Base-by-base conservation (phyloP, 164 flowering plant species). In the Berberis vulgaris region DNA sequence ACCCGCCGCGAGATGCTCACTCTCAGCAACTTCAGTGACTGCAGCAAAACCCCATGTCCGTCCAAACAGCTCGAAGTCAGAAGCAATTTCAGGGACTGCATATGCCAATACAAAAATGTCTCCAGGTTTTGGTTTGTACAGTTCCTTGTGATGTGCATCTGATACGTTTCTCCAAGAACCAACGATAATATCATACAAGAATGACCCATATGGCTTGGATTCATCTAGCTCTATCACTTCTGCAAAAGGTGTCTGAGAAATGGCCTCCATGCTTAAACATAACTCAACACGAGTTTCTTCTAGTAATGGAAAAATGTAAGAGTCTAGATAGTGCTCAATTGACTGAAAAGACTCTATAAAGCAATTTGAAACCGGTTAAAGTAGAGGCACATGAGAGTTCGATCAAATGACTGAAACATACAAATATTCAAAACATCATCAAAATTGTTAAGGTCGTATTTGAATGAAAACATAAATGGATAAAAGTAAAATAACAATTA, bases 261-360 rank as follows among this genome's bases (percentile, higher is more conserved):
- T 57, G 40, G 54, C 47, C 43, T 88, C 89, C 79, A 90, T 47
- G 47, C 80, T 72, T 3, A 85, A 72, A 45, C 47, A 63, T 41
- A 90, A 39, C 39, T 73, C 79, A 1, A 79, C 74, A 9, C 89
- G 82, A 40, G 83, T 81, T 74, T 85, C 89, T 69, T 85, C 89
- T 8, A 78, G 46, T 42, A 85, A 75, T 41, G 96, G 91, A 45
- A 52, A 73, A 7, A 66, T 43, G 66, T 49, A 87, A 0, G 89
- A 83, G 5, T 75, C 71, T 43, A 82, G 68, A 69, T 87, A 87
- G 0, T 81, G 76, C 7, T 71, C 57, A 7, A 76, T 76, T 0
- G 91, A 79, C 10, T 67, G 61, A 75, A 87, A 87, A 7, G 76
- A 47, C 8, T 61, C 67, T 89, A 10, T 53, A 69, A 55, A 59